Evolutionary conservation across 805 yeast genomes (phyloP).

Genomic region (Myxozyma neglecta): DNA sequence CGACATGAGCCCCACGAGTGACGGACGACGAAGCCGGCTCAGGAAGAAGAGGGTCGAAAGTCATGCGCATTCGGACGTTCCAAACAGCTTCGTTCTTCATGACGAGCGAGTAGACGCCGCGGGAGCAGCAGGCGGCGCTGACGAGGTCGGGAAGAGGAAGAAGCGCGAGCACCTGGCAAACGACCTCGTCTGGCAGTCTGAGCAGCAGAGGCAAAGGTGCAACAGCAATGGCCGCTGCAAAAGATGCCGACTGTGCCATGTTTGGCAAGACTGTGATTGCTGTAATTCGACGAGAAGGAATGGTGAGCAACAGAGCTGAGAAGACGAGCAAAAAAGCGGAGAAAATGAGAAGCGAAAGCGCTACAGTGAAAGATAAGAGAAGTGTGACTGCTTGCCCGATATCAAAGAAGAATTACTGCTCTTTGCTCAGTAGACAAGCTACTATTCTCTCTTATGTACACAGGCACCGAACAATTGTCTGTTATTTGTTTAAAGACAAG

Average conservation of each 20-base stretch:
- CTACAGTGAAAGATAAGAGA: background rate
- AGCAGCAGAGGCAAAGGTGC: conserved; percentile 2
- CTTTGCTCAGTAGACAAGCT: too few relatives aligned
- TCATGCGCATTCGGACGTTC: conserved; percentile 9
- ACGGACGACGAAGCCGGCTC: conserved; percentile 2
- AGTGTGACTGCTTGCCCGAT: too few relatives aligned
- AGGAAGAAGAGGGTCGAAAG: conserved; percentile 19
- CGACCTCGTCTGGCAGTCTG: conserved; percentile 26
- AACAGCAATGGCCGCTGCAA: background rate
- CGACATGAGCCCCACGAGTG: conserved; percentile 8
- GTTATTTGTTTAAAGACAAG: too few relatives aligned
- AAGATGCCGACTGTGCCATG: background rate
- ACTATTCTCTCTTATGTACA: too few relatives aligned
- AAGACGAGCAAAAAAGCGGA: too few relatives aligned
- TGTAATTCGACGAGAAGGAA: too few relatives aligned
- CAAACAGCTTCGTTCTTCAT: conserved; percentile 21
- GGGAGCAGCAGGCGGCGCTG: conserved; percentile 17
- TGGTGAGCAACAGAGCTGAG: too few relatives aligned
- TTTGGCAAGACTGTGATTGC: too few relatives aligned
- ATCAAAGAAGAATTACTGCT: too few relatives aligned
- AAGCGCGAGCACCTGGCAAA: conserved; percentile 9
- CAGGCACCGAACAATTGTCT: too few relatives aligned
- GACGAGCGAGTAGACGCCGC: conserved; percentile 10
- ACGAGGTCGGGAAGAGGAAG: conserved; percentile 22
- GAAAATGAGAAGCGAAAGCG: background rate